Evolutionary conservation across 2,329 filamentous ascomycete genomes (phyloP).

Genomic region (Ophiostoma perfectum): DNA sequence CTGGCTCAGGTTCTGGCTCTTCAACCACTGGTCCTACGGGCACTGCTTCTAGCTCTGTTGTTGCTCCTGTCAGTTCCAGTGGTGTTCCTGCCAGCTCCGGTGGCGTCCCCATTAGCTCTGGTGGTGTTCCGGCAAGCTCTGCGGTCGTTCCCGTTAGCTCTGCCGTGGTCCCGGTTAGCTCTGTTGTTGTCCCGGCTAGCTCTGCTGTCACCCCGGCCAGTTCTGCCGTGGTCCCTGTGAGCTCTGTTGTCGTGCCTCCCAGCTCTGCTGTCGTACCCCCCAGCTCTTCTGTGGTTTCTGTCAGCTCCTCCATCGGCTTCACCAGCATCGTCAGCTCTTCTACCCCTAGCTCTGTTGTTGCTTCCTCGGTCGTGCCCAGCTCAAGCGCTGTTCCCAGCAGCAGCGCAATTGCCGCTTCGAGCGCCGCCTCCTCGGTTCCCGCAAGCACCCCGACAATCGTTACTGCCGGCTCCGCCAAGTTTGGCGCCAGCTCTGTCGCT

Average conservation of each 20-base stretch:
- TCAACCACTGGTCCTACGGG: neutral
- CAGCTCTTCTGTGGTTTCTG: neutral
- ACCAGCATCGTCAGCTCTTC: neutral
- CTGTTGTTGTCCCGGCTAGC: neutral
- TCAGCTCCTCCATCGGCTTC: neutral
- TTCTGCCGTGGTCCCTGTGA: neutral
- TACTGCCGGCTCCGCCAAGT: slow-evolving; percentile 20
- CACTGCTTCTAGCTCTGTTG: neutral
- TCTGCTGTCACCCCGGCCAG: too few species aligned
- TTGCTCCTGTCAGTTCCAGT: neutral
- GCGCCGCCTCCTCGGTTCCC: neutral
- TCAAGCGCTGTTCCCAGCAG: neutral
- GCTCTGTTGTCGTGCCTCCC: neutral
- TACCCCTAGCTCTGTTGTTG: neutral
- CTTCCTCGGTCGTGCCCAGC: neutral
- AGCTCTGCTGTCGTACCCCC: neutral
- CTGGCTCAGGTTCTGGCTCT: neutral
- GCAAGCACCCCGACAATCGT: slow-evolving; percentile 10
- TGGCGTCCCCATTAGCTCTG: neutral
- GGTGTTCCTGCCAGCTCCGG: neutral
- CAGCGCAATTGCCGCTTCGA: neutral
- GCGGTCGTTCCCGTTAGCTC: neutral
- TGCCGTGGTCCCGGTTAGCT: neutral
- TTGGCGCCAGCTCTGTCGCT: slow-evolving; percentile 14
- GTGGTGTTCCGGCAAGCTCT: neutral